Evolutionary conservation across 345 rosid species (phyloP), one percentile per base, ranked within the genome.

Genomic region (Gossypium thurberi): DNA sequence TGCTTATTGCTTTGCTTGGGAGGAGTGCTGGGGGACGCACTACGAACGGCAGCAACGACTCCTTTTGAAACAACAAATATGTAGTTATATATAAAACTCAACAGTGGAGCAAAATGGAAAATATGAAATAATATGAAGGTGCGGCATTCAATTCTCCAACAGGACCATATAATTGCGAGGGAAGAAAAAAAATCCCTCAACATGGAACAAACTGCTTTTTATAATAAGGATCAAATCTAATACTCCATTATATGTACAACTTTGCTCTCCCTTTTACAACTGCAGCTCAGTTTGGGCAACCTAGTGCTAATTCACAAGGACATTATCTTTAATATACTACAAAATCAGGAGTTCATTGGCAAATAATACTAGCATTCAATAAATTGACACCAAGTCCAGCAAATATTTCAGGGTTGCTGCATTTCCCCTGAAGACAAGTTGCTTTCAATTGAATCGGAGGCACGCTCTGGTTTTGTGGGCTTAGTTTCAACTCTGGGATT

Each of bases 401-500:
- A 7, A 57, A 65, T 15, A 76, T 64, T 69, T 85, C 75, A 89
- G 28, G 84, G 81, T 66, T 85, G 82, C 67, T 81, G 79, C 59
- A 65, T 80, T 79, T 88, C 92, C 74, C 88, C 97, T 0, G 89
- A 60, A 47, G 97, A 80, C 56, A 84, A 70, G 75, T 66, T 74
- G 75, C 86, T 79, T 50, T 80, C 78, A 6, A 65, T 50, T 15
- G 82, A 53, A 69, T 69, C 75, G 25, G 75, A 74, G 37, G 79
- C 46, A 33, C 44, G 46, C 40, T 78, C 82, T 23, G 79, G 71
- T 72, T 68, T 70, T 2, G 78, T 40, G 14, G 83, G 73, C 69
- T 72, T 79, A 1, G 62, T 25, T 68, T 73, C 63, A 6, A 67
- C 66, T 0, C 71, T 51, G 28, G 81, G 78, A 74, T 80, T 78